Conservation (phyloP, 768 basidiomycete species). For the Serendipita indica region DNA sequence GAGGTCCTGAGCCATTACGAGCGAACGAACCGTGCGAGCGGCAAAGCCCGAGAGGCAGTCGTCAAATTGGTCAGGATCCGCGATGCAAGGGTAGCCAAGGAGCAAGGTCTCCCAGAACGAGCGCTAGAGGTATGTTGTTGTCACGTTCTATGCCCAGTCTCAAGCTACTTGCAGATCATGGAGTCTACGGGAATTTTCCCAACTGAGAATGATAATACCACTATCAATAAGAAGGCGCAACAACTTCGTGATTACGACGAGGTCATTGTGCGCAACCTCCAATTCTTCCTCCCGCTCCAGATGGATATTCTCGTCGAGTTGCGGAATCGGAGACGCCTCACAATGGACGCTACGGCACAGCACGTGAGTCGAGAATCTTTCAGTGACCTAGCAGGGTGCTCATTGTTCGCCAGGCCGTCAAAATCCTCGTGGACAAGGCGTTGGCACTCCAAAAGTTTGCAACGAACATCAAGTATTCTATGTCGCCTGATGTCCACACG, state of each 20-base stretch:
- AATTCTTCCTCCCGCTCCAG: slow-evolving; percentile 70
- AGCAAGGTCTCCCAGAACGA: slow-evolving; percentile 52
- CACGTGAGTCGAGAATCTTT: slow-evolving; percentile 35
- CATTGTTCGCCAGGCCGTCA: slow-evolving; percentile 37
- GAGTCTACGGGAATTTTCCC: slow-evolving; percentile 80
- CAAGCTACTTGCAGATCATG: slow-evolving; percentile 43
- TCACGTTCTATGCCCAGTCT: neutral
- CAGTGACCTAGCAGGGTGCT: slow-evolving; percentile 14
- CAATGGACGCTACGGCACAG: slow-evolving; percentile 62
- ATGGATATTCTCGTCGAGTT: slow-evolving; percentile 79
- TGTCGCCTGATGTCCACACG: slow-evolving; percentile 82
- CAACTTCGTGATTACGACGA: slow-evolving; percentile 80
- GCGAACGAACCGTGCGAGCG: slow-evolving; percentile 55
- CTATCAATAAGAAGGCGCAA: slow-evolving; percentile 73
- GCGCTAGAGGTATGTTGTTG: slow-evolving; percentile 57
- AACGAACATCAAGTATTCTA: slow-evolving; percentile 72
- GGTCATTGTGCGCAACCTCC: slow-evolving; percentile 75
- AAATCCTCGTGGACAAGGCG: slow-evolving; percentile 59
- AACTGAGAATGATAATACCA: slow-evolving; percentile 66
- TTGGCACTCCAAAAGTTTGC: slow-evolving; percentile 80
- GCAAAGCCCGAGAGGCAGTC: slow-evolving; percentile 58
- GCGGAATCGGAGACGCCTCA: slow-evolving; percentile 59
- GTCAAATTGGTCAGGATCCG: slow-evolving; percentile 63
- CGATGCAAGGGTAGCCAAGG: slow-evolving; percentile 66
- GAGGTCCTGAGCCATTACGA: slow-evolving; percentile 73